Evolutionary conservation across 805 yeast species (phyloP), one percentile per base, ranked within the genome.

Genomic region (Myxozyma geophila): DNA sequence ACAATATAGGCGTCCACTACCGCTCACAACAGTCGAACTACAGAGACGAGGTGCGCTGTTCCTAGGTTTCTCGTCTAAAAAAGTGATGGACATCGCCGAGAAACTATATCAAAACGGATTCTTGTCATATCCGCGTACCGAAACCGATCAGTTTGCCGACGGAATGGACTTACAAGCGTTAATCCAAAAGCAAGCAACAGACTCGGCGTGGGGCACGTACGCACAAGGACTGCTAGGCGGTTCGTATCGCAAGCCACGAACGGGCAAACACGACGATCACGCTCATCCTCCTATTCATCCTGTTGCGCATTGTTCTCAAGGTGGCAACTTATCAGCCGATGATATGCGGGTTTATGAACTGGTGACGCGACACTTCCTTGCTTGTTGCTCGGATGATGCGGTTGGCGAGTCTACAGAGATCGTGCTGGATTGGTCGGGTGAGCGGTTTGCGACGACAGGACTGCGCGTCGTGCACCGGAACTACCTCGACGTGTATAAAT

Each of bases 271-370:
- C 72, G 89, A 92, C 72, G 99, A 95, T 77, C 87, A 91, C 73
- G 98, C 99, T 28, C 99, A 95, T 82, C 98, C 99, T 4, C 98
- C 99, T 0, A 95, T 95, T 62, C 98, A 95, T 75, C 99, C 99
- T 0, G 85, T 90, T 10, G 71, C 66, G 13, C 70, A 70, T 6
- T 72, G 69, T 2, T 60, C 65, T 0, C 58, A 60, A 61, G 71
- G 40, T 41, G 68, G 54, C 62, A 61, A 41, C 62, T 71, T 72
- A 53, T 76, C 63, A 12, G 75, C 73, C 0, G 83, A 82, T 58
- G 88, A 89, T 66, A 83, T 82, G 70, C 86, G 82, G 65, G 93
- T 95, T 0, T 95, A 92, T 74, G 96, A 90, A 73, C 91, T 89
- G 70, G 86, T 95, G 0, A 89, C 88, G 1, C 80, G 97, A 60